Base-by-base conservation (phyloP, 1,284 basidiomycete species). In the Cutaneotrichosporon dermatis region DNA sequence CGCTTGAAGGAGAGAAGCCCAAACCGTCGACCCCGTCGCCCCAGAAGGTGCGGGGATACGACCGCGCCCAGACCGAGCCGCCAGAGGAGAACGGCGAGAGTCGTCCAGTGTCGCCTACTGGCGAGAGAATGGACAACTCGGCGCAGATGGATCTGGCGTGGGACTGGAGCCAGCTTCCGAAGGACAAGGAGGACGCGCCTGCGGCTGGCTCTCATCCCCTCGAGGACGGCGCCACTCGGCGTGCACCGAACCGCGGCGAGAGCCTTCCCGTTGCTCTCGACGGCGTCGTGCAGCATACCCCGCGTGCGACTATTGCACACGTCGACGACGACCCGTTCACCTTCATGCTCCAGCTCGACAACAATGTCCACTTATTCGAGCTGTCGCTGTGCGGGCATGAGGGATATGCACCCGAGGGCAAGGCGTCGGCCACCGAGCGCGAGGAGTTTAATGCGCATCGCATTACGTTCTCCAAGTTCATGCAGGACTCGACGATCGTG, bases 401-500 rank as follows among this genome's bases (percentile, higher is more conserved):
- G 6, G 69, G 68, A 6, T 74, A 72, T 50, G 67, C 70, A 7
- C 64, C 64, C 1, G 57, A 63, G 39, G 66, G 69, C 9, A 56
- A 67, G 36, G 68, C 70, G 10, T 57, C 57, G 69, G 53, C 59
- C 16, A 59, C 59, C 6, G 70, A 77, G 55, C 69, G 72, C 6
- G 66, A 72, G 4, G 65, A 66, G 0, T 83, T 83, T 58, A 55
- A 73, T 33, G 70, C 74, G 15, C 74, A 77, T 11, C 74, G 80
- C 9, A 67, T 83, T n/a, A 76, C 80, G 6, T 83, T 80, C 68
- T 75, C 78, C 62, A 73, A 74, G 13, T 84, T 83, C 66, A 74
- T 82, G 51, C 76, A 79, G 58, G 78, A 82, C 53, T 71, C 76
- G 2, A 68, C 73, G 3, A 66, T 82, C 13, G 76, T 82, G 5